phyloP scores from a whole-genome alignment of 768 basidiomycete genomes.

The Myochromella boudieri region DNA sequence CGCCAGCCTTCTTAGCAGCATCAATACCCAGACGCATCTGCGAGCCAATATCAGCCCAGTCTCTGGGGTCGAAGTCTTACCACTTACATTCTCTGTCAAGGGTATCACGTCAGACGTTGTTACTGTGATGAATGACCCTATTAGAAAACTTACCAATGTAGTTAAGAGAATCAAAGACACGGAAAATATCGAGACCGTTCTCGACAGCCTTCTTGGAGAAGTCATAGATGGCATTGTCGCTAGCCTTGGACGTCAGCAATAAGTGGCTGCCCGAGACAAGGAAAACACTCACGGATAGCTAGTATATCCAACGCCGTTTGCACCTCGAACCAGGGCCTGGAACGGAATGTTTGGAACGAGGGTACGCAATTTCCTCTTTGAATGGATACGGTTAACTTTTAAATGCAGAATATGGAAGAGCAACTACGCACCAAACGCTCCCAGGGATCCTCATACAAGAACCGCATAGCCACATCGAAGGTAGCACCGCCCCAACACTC shows the following conservation, averaged over 20 bases:
- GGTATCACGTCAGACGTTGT: conserved; percentile 5
- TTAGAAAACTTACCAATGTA: conserved; percentile 70
- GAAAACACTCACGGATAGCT: conserved; percentile 79
- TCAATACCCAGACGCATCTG: conserved; percentile 98
- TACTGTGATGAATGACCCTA: neutral
- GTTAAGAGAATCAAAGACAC: conserved; percentile 98
- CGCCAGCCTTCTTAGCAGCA: conserved; percentile 98
- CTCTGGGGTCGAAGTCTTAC: neutral
- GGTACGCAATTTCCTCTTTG: conserved; percentile 84
- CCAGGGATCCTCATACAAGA: conserved; percentile 99
- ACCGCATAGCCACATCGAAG: conserved; percentile 98
- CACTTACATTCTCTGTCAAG: conserved; percentile 65
- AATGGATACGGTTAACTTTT: conserved; percentile 15
- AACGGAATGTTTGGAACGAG: conserved; percentile 98
- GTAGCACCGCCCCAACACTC: conserved; percentile 99
- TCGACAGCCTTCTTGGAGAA: conserved; percentile 99
- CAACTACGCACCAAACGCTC: conserved; percentile 77
- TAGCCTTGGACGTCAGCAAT: conserved; percentile 24
- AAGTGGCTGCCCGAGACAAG: neutral
- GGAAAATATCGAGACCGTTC: conserved; percentile 99
- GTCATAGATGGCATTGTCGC: conserved; percentile 98
- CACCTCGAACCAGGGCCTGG: conserved; percentile 97
- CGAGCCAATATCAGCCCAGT: conserved; percentile 2
- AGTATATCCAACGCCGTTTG: conserved; percentile 98
- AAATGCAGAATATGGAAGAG: neutral